Conservation (phyloP, 129 eudicot genomes). For the Chrysanthemum seticuspe region DNA sequence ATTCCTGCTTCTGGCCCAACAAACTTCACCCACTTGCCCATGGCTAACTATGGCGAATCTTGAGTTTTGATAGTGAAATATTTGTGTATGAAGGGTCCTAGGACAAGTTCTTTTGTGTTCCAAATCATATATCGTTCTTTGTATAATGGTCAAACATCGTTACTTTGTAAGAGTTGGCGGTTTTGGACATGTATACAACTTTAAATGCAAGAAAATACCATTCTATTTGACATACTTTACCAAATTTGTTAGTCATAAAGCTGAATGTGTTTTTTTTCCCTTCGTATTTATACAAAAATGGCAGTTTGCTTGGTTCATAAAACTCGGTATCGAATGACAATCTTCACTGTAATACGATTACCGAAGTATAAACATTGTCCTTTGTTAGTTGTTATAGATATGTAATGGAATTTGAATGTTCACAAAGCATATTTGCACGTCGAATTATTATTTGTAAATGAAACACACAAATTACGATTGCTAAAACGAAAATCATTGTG, state of each 20-base stretch:
- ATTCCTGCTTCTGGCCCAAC: conserved; percentile 4
- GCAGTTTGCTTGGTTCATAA: too few species aligned
- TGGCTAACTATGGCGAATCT: conserved; percentile 1
- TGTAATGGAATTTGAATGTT: background rate
- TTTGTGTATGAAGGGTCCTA: background rate
- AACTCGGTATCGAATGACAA: too few species aligned
- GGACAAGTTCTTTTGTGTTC: too few species aligned
- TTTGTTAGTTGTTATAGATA: too few species aligned
- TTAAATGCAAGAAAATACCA: background rate
- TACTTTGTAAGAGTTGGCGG: background rate
- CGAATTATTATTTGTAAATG: background rate
- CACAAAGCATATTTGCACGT: background rate
- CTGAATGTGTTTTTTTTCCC: background rate
- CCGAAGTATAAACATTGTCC: too few species aligned
- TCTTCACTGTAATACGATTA: too few species aligned
- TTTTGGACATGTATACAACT: background rate
- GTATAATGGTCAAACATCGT: background rate
- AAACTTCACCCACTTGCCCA: conserved; percentile 6
- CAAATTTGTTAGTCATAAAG: background rate
- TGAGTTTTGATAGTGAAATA: conserved; percentile 1
- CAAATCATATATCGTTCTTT: background rate
- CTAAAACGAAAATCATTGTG: background rate
- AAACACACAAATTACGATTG: conserved; percentile 17
- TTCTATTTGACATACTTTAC: background rate
- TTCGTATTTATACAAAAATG: background rate